These are phyloP conservation scores for Exophiala phaeomuriformis DNA, from an alignment of 2,329 filamentous ascomycete genomes.

Conservation along the genomic window DNA sequence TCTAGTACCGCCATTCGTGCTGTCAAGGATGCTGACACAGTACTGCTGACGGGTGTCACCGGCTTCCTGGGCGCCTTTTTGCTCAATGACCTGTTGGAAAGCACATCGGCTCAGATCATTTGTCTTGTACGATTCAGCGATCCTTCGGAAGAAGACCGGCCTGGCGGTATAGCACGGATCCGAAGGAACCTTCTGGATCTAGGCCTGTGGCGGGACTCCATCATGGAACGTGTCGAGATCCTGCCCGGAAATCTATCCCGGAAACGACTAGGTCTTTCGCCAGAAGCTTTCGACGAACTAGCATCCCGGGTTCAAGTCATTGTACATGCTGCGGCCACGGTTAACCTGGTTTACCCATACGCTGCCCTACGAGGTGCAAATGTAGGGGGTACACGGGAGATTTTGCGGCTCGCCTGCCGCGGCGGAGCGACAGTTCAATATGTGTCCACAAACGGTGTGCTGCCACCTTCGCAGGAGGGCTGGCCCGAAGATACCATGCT, in stretches of 20 bases:
- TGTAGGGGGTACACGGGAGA: slow-evolving; percentile 69
- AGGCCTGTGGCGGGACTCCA: slow-evolving; percentile 67
- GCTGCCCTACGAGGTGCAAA: slow-evolving; percentile 67
- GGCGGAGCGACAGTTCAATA: slow-evolving; percentile 68
- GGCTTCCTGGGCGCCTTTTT: slow-evolving; percentile 71
- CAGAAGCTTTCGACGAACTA: slow-evolving; percentile 58
- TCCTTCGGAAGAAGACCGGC: slow-evolving; percentile 55
- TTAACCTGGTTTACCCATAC: slow-evolving; percentile 72
- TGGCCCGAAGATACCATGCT: slow-evolving; percentile 66
- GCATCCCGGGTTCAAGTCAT: slow-evolving; percentile 63
- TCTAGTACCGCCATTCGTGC: slow-evolving; percentile 48
- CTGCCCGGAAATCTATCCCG: slow-evolving; percentile 65
- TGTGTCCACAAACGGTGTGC: slow-evolving; percentile 70
- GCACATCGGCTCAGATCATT: slow-evolving; percentile 60
- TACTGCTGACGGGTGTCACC: slow-evolving; percentile 67
- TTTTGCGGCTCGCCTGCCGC: slow-evolving; percentile 61
- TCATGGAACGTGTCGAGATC: slow-evolving; percentile 71
- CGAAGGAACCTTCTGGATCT: slow-evolving; percentile 70
- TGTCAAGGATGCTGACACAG: slow-evolving; percentile 58
- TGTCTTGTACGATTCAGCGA: slow-evolving; percentile 68
- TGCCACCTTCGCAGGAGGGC: slow-evolving; percentile 61
- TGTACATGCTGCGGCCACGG: slow-evolving; percentile 68
- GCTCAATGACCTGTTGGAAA: slow-evolving; percentile 60
- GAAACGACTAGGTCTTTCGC: slow-evolving; percentile 60
- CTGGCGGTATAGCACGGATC: slow-evolving; percentile 63